Percentiles rank a stretch among this genome's conserved stretches.
Conservation (phyloP, 371 early-diverging fungal genomes). For the Mucor saturninus region DNA sequence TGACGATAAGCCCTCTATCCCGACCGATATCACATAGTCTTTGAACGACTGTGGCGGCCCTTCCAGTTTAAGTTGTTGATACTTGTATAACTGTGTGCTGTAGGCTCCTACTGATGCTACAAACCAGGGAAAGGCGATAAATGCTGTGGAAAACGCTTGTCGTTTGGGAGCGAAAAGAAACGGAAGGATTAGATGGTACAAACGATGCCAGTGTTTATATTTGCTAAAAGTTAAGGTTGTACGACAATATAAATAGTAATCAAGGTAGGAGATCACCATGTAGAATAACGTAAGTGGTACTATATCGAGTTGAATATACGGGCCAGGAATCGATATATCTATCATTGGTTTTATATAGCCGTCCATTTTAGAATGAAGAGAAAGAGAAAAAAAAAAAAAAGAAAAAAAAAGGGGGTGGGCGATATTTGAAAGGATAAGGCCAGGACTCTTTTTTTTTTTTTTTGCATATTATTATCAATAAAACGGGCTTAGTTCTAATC, state of each 20-base stretch:
- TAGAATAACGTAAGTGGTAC: constrained; percentile 1
- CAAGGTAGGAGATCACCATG: not conserved
- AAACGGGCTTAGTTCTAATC: too few relatives aligned
- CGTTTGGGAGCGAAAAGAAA: not conserved
- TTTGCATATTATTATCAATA: too few relatives aligned
- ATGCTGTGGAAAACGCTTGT: not conserved
- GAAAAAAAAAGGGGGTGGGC: too few relatives aligned
- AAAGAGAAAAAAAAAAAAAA: too few relatives aligned
- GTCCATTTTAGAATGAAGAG: too few relatives aligned
- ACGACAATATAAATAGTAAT: constrained; percentile 13
- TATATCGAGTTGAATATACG: not conserved
- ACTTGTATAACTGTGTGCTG: constrained; percentile 4
- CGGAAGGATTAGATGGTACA: constrained; percentile 9
- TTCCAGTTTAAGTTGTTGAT: constrained; percentile 2
- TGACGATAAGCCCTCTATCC: not conserved
- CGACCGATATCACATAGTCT: constrained; percentile 4
- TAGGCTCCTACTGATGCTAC: constrained; percentile 11
- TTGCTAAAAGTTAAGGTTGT: constrained; percentile 7
- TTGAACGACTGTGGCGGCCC: not conserved
- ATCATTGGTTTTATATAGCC: not conserved
- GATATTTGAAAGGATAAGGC: too few relatives aligned
- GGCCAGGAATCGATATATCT: constrained; percentile 12
- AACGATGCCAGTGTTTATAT: not conserved
- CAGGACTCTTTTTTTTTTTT: too few relatives aligned
- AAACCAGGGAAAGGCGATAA: constrained; percentile 16